Percentiles rank a stretch among this genome's conserved stretches.
Evolutionary conservation across 352 stramenopile species (phyloP).

Genomic region (Globisporangium spiculum): DNA sequence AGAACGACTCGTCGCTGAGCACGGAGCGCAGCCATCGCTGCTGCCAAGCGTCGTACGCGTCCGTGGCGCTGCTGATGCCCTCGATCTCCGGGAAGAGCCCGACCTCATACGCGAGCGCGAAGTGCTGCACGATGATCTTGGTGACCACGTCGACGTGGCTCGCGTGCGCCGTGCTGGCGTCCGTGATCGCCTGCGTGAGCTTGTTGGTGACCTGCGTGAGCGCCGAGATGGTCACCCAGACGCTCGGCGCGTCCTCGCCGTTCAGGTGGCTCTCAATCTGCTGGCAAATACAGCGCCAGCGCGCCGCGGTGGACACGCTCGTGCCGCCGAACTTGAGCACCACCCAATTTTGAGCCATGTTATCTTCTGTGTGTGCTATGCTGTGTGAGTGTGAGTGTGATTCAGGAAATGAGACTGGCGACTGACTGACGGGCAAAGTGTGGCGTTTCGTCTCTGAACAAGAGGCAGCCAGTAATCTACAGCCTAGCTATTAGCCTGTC

Average conservation of each 20-base stretch:
- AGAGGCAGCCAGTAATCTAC: not conserved
- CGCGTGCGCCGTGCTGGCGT: constrained; percentile 33
- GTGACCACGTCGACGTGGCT: constrained; percentile 45
- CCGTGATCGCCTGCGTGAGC: constrained; percentile 55
- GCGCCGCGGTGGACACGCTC: constrained; percentile 75
- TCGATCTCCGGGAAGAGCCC: constrained; percentile 45
- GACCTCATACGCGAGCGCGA: constrained; percentile 66
- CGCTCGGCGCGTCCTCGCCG: constrained; percentile 31
- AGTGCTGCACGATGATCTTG: constrained; percentile 68
- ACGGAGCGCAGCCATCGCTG: constrained; percentile 60
- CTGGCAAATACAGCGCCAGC: constrained; percentile 78
- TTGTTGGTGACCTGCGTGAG: constrained; percentile 88
- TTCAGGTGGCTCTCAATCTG: constrained; percentile 63
- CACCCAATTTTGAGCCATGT: constrained; percentile 45
- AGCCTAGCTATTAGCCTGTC: not conserved
- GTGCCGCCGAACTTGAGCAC: constrained; percentile 91
- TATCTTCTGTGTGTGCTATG: not conserved
- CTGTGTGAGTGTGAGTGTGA: not conserved
- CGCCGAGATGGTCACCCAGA: constrained; percentile 89
- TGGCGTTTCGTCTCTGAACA: constrained; percentile 7
- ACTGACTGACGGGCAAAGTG: not conserved
- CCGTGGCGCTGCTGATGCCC: constrained; percentile 29
- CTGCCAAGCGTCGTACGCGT: constrained; percentile 54
- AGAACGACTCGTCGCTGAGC: constrained; percentile 50
- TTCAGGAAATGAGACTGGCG: constrained; percentile 3